A percentile compares a stretch with the other conserved stretches of the same genome.
These are phyloP conservation scores for Cicer bijugum DNA, from an alignment of 306 rosid genomes.

Conservation along the genomic window DNA sequence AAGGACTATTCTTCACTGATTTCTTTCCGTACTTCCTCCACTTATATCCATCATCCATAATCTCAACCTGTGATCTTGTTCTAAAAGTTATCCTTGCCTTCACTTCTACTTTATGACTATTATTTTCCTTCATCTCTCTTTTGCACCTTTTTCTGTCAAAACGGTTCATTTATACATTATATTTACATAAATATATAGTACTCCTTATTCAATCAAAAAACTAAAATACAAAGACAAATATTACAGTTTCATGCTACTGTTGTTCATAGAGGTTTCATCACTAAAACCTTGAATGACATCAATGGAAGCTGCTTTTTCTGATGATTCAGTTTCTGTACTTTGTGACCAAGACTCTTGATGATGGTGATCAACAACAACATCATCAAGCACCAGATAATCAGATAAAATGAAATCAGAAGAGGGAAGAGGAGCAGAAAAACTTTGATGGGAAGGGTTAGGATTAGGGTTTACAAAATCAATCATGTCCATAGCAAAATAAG, in stretches of 20 bases:
- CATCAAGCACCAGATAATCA: conserved; percentile 53
- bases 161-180: no score
- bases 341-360: conserved; percentile 48
- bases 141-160: conserved; percentile 45
- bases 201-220: no score
- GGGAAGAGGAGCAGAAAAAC: background rate
- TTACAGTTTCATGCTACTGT: background rate
- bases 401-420: conserved; percentile 49
- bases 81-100: conserved; percentile 57
- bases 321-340: conserved; percentile 53
- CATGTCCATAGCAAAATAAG: conserved; percentile 49
- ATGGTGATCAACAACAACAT: background rate
- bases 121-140: conserved; percentile 42
- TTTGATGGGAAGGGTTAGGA: conserved; percentile 39
- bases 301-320: conserved; percentile 47
- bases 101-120: background rate
- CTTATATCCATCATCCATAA: conserved; percentile 82
- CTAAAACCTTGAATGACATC: conserved; percentile 46
- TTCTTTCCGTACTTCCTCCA: conserved; percentile 92
- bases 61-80: conserved; percentile 68
- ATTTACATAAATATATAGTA: no score
- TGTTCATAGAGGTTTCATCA: conserved; percentile 45
- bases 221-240: no score
- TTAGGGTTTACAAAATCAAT: conserved; percentile 52
- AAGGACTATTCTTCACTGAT: conserved; percentile 64